Evolutionary conservation across 371 early-diverging fungal species (phyloP), one percentile per base, ranked within the genome.

Genomic region (Pancytospora philotis): DNA sequence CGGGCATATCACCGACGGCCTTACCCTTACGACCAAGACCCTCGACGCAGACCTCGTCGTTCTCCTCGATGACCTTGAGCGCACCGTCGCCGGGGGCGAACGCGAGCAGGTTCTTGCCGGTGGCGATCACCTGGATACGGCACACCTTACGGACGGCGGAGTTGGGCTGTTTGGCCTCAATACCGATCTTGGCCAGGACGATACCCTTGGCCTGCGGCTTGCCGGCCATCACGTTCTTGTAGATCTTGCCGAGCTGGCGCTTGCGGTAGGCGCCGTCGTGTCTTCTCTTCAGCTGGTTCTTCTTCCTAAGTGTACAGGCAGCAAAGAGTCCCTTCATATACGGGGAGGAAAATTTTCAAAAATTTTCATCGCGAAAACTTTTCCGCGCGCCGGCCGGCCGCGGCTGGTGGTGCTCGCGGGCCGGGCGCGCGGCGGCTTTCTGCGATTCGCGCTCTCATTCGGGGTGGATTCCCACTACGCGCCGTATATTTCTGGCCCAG

Each of bases 141-240:
- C 97, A 95, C 85, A 93, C 94, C 87, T 98, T 98, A 86, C 99
- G 92, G 86, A 97, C 93, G 79, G 99, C 99, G 84, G 98, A 98
- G 91, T 98, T 98, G 78, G 99, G 99, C 86, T 98, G 99, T 85
- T 98, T 98, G 77, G 99, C 94, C 86, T 96, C 99, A 76, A 98
- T 92, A 88, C 97, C 98, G 84, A 94, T 93, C 87, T 96, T 98
- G 86, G 96, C 97, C 62, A 96, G 85, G 67, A 98, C 98, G 80
- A 99, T 99, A 70, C 97, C 99, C 88, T 93, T 95, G 82, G 97
- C 97, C 86, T 94, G 95, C 69, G 99, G 97, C 65, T 95, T 88
- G 4, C 91, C 93, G 84, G 90, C 93, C 84, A 99, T 92, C 50
- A 94, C 93, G 78, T 87, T 90, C 83, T 90, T 89, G 89, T 84